These are phyloP conservation scores for Tetratostichococcus sp. DNA, from an alignment of 139 green algal species.

Conservation along the genomic window DNA sequence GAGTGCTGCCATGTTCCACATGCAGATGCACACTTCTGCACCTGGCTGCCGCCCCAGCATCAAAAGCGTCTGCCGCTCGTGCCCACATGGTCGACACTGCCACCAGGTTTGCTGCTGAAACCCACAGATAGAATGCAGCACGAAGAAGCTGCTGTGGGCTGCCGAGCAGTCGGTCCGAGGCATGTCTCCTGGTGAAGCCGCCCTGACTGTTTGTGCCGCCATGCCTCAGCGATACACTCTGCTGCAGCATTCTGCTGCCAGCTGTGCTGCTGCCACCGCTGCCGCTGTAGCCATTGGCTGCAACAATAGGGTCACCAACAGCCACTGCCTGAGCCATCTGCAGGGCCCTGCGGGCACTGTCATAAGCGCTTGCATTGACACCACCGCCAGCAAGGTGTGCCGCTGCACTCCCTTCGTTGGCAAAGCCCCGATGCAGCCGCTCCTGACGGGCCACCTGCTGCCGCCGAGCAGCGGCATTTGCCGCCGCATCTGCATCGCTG, in stretches of 20 bases:
- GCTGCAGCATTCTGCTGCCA: too few species aligned
- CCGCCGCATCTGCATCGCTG: neutral
- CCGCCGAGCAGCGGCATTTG: too few species aligned
- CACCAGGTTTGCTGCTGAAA: constrained; percentile 73
- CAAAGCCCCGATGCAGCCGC: neutral
- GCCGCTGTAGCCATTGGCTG: too few species aligned
- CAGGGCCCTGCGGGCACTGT: neutral
- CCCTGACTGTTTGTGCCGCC: too few species aligned
- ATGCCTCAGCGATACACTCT: too few species aligned
- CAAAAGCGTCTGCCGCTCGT: constrained; percentile 65
- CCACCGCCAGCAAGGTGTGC: too few species aligned
- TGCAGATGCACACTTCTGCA: neutral
- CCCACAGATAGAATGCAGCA: constrained; percentile 62
- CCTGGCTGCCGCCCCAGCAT: constrained; percentile 25
- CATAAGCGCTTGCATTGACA: neutral
- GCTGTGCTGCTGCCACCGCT: neutral
- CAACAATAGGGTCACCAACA: too few species aligned
- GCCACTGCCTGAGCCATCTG: neutral
- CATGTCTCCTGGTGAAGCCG: too few species aligned
- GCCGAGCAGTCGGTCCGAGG: constrained; percentile 8
- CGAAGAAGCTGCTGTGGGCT: constrained; percentile 28
- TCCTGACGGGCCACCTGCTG: neutral
- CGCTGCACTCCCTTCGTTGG: neutral
- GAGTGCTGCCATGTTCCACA: too few species aligned
- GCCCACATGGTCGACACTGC: constrained; percentile 63